Percentiles rank a stretch among this genome's conserved stretches.
Conservation (phyloP, 2,329 filamentous ascomycete species). For the Alternaria panax region DNA sequence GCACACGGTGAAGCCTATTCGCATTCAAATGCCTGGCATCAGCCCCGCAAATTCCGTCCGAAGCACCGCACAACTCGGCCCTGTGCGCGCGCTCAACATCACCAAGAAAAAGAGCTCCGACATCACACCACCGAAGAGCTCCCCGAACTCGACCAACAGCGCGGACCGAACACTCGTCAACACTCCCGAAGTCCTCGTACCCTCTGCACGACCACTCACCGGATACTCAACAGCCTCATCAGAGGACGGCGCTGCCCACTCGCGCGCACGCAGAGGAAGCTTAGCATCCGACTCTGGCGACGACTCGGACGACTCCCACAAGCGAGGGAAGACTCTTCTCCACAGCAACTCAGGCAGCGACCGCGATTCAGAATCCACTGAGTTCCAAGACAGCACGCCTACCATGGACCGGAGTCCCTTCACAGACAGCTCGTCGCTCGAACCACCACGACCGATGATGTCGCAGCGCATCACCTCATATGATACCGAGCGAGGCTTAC, state of each 20-base stretch:
- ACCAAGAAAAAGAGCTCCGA: constrained; percentile 48
- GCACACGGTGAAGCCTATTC: constrained; percentile 42
- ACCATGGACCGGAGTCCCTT: constrained; percentile 42
- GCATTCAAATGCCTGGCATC: constrained; percentile 53
- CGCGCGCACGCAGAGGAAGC: constrained; percentile 39
- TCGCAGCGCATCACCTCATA: constrained; percentile 43
- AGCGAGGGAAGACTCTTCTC: constrained; percentile 42
- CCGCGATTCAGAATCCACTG: constrained; percentile 42
- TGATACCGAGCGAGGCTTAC: constrained; percentile 36
- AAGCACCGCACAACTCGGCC: constrained; percentile 51
- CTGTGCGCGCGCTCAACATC: constrained; percentile 57
- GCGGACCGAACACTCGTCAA: constrained; percentile 33
- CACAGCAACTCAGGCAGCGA: constrained; percentile 31
- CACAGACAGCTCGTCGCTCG: constrained; percentile 39
- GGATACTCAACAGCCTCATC: constrained; percentile 42
- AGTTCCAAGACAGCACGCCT: constrained; percentile 49
- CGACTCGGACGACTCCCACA: constrained; percentile 42
- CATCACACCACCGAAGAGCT: constrained; percentile 38
- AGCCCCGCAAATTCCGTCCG: constrained; percentile 48
- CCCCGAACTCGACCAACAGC: constrained; percentile 26
- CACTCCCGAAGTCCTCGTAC: constrained; percentile 35
- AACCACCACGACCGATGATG: constrained; percentile 32
- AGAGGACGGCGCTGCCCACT: constrained; percentile 43
- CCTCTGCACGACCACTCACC: constrained; percentile 39
- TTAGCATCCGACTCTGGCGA: constrained; percentile 45